Base-by-base conservation (phyloP, 805 yeast genomes). In the Cyberlindnera veronae region DNA sequence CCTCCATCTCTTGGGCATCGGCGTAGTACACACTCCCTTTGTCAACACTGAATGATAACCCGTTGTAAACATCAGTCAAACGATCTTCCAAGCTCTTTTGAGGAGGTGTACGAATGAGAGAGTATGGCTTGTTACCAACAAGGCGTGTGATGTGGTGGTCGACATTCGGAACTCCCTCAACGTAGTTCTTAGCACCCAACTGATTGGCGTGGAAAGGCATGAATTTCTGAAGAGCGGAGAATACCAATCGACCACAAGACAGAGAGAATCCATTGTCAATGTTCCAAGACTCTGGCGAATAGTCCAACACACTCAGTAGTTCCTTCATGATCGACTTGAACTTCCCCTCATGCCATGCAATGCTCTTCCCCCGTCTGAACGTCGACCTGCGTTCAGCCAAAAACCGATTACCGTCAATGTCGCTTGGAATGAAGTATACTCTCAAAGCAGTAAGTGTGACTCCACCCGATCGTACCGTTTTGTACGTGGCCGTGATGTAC, bases 381-480 rank as follows among this genome's bases (percentile, higher is more conserved):
- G 19, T 31, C 0, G 37, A 22, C 39, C 80, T 57, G 65, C 68
- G 70, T 21, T 58, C 58, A 2, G 46, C 44, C 1, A 77, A 30
- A 26, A 46, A 51, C 11, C 64, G 42, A 3, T 59, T 46, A 0
- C 71, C 69, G 0, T 50, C 48, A 1, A 66, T 49, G 56, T 78
- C 84, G 9, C 49, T 41, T 0, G 81, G 78, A 1, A 79, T 49
- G 1, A 62, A 53, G 45, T 77, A 80, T 0, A 80, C 48, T 43
- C 85, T 61, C 1, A 76, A 42, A 38, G 42, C 61, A 3, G 54
- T 56, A 3, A 62, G 20, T n/a, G 19, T 34, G 14, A 27, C 4
- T 13, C 41, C 34, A 2, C 23, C n/a, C 5, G 15, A 16, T 2
- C 55, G 36, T 9, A 57, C 45, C 3, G 47, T 28, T 39, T 48